These are phyloP conservation scores for Mimosa pudica DNA, from an alignment of 306 rosid species.

Conservation along the genomic window DNA sequence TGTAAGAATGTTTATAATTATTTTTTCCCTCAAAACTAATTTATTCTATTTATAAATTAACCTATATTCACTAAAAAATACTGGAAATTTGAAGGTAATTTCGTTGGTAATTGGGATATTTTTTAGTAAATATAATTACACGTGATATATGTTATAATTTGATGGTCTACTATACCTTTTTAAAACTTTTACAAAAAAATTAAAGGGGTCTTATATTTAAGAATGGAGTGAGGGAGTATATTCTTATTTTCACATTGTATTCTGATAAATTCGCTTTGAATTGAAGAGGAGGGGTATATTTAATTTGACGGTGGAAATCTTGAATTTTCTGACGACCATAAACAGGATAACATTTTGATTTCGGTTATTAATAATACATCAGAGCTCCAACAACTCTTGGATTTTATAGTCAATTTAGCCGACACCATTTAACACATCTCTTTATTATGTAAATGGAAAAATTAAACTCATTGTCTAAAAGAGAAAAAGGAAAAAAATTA, in stretches of 20 bases:
- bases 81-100: too few relatives aligned
- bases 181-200: too few relatives aligned
- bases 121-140: too few relatives aligned
- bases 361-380: constrained; percentile 17
- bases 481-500: not conserved
- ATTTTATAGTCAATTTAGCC: not conserved
- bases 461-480: not conserved
- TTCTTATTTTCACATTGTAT: not conserved
- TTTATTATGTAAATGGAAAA: not conserved
- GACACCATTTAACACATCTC: not conserved
- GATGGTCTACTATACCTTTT: too few relatives aligned
- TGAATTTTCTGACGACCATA: not conserved
- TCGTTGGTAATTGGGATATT: too few relatives aligned
- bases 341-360: not conserved
- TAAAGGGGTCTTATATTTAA: too few relatives aligned
- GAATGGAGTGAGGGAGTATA: too few relatives aligned
- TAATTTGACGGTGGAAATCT: not conserved
- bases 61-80: too few relatives aligned
- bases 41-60: too few relatives aligned
- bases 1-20: too few relatives aligned
- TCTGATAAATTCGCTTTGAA: not conserved
- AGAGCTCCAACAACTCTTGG: not conserved
- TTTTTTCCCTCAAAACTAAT: too few relatives aligned
- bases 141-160: too few relatives aligned
- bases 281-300: not conserved